Conservation (phyloP, 1,139 yeast species). For the Kodamaea sp. region DNA sequence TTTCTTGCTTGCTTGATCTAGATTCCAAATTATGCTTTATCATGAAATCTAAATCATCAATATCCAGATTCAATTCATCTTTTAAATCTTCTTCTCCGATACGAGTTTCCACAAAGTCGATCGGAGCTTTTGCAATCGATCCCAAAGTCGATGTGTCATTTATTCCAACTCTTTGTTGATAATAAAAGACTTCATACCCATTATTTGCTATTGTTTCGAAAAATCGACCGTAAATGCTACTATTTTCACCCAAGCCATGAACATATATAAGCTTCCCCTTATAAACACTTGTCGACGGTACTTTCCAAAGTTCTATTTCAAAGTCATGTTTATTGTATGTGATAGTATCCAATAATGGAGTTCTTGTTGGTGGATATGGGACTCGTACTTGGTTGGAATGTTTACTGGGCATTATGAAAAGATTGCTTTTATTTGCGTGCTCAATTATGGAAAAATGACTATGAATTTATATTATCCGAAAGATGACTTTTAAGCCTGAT, state of each 20-base stretch:
- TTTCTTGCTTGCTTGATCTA: slow-evolving; percentile 26
- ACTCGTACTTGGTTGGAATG: neutral
- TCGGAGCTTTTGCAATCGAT: slow-evolving; percentile 70
- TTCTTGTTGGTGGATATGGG: slow-evolving; percentile 4
- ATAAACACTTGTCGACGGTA: slow-evolving; percentile 31
- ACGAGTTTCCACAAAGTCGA: slow-evolving; percentile 49
- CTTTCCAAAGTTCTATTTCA: slow-evolving; percentile 39
- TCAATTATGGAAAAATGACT: too few species aligned
- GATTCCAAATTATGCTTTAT: slow-evolving; percentile 37
- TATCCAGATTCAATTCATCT: slow-evolving; percentile 61
- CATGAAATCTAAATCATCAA: slow-evolving; percentile 68
- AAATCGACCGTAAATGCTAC: slow-evolving; percentile 51
- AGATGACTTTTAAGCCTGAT: too few species aligned
- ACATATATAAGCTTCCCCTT: slow-evolving; percentile 61
- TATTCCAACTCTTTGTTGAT: slow-evolving; percentile 58
- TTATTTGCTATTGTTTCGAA: slow-evolving; percentile 54
- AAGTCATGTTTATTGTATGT: slow-evolving; percentile 36
- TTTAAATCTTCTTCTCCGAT: slow-evolving; percentile 11
- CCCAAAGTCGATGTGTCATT: slow-evolving; percentile 36
- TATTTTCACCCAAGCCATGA: slow-evolving; percentile 80
- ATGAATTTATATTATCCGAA: too few species aligned
- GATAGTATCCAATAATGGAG: slow-evolving; percentile 8
- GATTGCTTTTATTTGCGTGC: too few species aligned
- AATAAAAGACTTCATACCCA: slow-evolving; percentile 75
- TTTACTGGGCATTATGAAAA: too few species aligned